A percentile compares a stretch with the other conserved stretches of the same genome.
These are phyloP conservation scores for Eucalyptus marginata DNA, from an alignment of 345 rosid species.

Conservation along the genomic window DNA sequence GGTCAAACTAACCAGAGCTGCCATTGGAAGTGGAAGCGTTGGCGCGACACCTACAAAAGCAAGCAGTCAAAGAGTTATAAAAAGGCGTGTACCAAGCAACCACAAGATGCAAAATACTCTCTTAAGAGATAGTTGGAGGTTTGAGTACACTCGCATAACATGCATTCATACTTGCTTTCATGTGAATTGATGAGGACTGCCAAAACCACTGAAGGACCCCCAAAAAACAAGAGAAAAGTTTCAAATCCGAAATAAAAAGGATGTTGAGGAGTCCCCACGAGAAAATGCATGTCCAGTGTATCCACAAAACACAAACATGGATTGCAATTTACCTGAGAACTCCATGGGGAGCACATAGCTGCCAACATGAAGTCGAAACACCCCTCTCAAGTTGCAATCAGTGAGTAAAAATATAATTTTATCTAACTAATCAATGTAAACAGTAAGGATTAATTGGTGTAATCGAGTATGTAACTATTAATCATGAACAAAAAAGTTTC, in stretches of 20 bases:
- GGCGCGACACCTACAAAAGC: slow-evolving; percentile 17
- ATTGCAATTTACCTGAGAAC: background rate
- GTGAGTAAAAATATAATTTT: background rate
- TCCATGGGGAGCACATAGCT: background rate
- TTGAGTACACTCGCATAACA: background rate
- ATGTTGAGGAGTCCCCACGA: background rate
- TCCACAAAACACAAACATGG: background rate
- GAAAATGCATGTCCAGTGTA: background rate
- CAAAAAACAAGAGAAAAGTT: background rate
- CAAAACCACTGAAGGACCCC: background rate
- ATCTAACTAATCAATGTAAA: background rate
- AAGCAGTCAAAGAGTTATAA: background rate
- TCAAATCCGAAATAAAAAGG: background rate
- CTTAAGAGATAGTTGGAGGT: background rate
- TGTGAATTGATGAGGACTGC: background rate
- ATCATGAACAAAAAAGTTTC: background rate
- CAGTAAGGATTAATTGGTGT: background rate
- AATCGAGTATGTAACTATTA: background rate
- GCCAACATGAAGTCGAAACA: background rate
- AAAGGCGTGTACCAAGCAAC: background rate
- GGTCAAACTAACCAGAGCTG: slow-evolving; percentile 63
- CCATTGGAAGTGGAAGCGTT: slow-evolving; percentile 57
- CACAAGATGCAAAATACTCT: background rate
- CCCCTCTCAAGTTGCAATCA: background rate
- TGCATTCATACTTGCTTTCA: background rate